Evolutionary conservation across 2,329 filamentous ascomycete species (phyloP).

Genomic region (Epichloe amarillans): DNA sequence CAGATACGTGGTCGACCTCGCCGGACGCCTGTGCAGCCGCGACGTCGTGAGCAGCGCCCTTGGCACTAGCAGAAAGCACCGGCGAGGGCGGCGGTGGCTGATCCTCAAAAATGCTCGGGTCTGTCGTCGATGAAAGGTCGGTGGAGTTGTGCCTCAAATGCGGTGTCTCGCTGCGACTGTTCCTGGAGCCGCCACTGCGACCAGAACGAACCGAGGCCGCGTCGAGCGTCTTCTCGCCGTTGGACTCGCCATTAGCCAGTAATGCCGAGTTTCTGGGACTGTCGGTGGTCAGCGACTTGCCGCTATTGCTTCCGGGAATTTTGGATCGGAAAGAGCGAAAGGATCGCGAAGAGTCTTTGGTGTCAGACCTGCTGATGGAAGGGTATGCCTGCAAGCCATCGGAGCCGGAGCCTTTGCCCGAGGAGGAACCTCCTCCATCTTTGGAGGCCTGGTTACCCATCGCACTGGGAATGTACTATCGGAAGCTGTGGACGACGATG

Average conservation of each 20-base stretch:
- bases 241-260: constrained; percentile 44
- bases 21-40: constrained; percentile 70
- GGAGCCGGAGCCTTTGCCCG: constrained; percentile 34
- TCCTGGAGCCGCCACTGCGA: constrained; percentile 38
- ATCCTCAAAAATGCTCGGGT: constrained; percentile 35
- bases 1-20: constrained; percentile 89
- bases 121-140: constrained; percentile 24
- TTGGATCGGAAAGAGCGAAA: constrained; percentile 78
- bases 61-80: constrained; percentile 57
- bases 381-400: constrained; percentile 67
- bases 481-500: not conserved
- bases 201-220: constrained; percentile 61
- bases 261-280: constrained; percentile 68
- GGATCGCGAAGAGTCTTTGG: constrained; percentile 80
- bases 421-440: constrained; percentile 33
- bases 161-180: constrained; percentile 31
- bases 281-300: constrained; percentile 42
- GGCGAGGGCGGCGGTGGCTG: constrained; percentile 66
- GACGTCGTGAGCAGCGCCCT: constrained; percentile 63
- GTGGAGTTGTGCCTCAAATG: constrained; percentile 27
- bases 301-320: constrained; percentile 57
- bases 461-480: constrained; percentile 9
- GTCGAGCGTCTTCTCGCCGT: constrained; percentile 51
- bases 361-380: constrained; percentile 84
- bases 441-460: constrained; percentile 72